Evolutionary conservation across 495 filamentous ascomycete species (phyloP).

Genomic region (Penicillium cosmopolitanum): DNA sequence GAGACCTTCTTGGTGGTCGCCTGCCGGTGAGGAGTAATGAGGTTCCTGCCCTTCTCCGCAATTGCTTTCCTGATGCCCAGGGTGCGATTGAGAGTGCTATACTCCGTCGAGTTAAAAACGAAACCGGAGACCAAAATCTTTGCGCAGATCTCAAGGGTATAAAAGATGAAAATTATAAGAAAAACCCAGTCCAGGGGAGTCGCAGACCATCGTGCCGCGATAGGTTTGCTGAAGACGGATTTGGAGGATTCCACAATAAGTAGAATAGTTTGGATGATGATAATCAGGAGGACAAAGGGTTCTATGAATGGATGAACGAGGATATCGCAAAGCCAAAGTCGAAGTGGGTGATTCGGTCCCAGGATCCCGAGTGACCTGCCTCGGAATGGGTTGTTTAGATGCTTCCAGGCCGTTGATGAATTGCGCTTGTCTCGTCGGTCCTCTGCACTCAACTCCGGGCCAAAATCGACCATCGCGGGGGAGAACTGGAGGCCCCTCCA

Average conservation of each 20-base stretch:
- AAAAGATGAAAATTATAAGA: constrained; percentile 83
- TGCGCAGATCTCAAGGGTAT: constrained; percentile 81
- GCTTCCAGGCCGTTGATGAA: constrained; percentile 48
- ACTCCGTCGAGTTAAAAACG: constrained; percentile 82
- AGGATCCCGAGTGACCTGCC: constrained; percentile 89
- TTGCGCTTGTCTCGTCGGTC: constrained; percentile 39
- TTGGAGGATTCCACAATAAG: constrained; percentile 78
- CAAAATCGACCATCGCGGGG: constrained; percentile 60
- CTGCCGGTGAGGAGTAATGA: constrained; percentile 81
- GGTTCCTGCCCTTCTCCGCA: constrained; percentile 68
- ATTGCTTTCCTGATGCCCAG: constrained; percentile 74
- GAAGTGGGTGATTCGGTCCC: constrained; percentile 72
- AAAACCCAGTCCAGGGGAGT: constrained; percentile 77
- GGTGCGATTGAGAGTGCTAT: constrained; percentile 76
- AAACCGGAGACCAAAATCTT: constrained; percentile 91
- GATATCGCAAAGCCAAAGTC: constrained; percentile 78
- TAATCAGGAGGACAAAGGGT: constrained; percentile 83
- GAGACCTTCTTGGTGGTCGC: constrained; percentile 57
- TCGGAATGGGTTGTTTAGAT: constrained; percentile 77
- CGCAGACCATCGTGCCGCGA: constrained; percentile 63
- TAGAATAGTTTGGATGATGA: constrained; percentile 85
- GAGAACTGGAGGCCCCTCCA: constrained; percentile 60
- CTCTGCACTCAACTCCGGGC: constrained; percentile 53
- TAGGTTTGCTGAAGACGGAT: constrained; percentile 61
- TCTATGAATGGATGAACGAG: constrained; percentile 89